Evolutionary conservation across 2,329 filamentous ascomycete species (phyloP), one percentile per base, ranked within the genome.

Genomic region (Claviceps quebecensis): DNA sequence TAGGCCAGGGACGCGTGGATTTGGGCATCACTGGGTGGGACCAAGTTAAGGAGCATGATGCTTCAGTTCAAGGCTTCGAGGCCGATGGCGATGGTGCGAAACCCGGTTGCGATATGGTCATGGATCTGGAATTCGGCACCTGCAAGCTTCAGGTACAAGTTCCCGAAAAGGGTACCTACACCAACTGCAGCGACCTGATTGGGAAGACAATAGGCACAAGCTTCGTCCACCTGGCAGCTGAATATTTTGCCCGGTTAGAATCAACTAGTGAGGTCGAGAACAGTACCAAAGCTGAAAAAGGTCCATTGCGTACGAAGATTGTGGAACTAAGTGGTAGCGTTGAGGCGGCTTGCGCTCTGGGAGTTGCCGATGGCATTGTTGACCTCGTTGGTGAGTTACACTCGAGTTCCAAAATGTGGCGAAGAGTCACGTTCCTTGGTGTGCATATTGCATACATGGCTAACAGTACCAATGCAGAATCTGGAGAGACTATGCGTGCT

Each of bases 111-210:
- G 86, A 93, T 61, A 87, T 93, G 61, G 77, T 98, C 47, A 75
- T 98, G 70, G 87, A 96, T 60, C 77, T 98, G 17, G 87, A 83
- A 37, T 98, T 98, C 64, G 93, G 93, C 45, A 76, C 73, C 56
- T 98, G 93, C 74, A 91, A 86, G 70, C 76, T 98, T 60, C 91
- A 97, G 71, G 89, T 97, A n/a, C 93, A 98, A 69, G 90, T 95
- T 1, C 93, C 93, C 0, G 83, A 86, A 63, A 91, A 93, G 66
- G 91, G 93, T 49, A 63, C 71, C 50, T 83, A 93, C 62, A 69
- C 67, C 45, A 77, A 78, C 45, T 77, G 87, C 5, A 80, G 81
- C 65, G 83, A 96, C 63, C 74, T 98, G 46, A 77, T 98, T 55
- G 93, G 93, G 52, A 90, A 86, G 71, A 95, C 91, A 61, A 85